phyloP scores from a whole-genome alignment of 2,329 filamentous ascomycete genomes.

The Sporothrix pseudoabietina region DNA sequence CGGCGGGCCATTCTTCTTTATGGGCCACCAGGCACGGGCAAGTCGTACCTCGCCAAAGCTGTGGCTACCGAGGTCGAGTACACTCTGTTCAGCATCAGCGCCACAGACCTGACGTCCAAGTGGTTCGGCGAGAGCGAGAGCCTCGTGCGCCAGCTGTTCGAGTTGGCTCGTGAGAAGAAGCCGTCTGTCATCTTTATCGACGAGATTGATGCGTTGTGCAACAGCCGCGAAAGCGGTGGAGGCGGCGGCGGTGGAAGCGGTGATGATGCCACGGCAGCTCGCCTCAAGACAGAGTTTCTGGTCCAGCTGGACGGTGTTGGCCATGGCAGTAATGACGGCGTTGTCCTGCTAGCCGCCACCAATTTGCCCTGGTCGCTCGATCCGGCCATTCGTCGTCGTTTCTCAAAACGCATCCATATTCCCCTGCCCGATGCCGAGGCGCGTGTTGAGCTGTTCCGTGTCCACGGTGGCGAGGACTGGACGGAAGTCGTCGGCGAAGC shows the following conservation, averaged over 20 bases:
- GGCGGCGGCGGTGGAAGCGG: constrained; percentile 41
- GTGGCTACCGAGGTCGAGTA: constrained; percentile 61
- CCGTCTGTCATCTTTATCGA: constrained; percentile 98
- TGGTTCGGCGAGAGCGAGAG: constrained; percentile 31
- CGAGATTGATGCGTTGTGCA: constrained; percentile 96
- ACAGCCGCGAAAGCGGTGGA: constrained; percentile 88
- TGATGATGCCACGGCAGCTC: constrained; percentile 66
- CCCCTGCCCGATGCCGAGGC: constrained; percentile 83
- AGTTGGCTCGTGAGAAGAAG: constrained; percentile 82
- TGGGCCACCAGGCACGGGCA: constrained; percentile 59
- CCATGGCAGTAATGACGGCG: constrained; percentile 65
- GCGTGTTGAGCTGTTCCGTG: constrained; percentile 79
- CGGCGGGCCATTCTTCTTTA: constrained; percentile 50
- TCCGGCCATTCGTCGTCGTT: constrained; percentile 84
- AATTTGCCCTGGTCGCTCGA: constrained; percentile 94
- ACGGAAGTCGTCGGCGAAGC: constrained; percentile 74
- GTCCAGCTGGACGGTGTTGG: constrained; percentile 99
- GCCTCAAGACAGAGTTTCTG: constrained; percentile 94
- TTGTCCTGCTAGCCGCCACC: constrained; percentile 94
- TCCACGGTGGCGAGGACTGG: constrained; percentile 75
- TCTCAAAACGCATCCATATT: constrained; percentile 76
- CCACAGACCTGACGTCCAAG: constrained; percentile 29
- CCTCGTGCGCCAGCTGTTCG: constrained; percentile 83
- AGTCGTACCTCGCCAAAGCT: constrained; percentile 59
- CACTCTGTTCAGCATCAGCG: constrained; percentile 46